These are phyloP conservation scores for Phytophthora pini DNA, from an alignment of 352 stramenopile species.

Conservation along the genomic window DNA sequence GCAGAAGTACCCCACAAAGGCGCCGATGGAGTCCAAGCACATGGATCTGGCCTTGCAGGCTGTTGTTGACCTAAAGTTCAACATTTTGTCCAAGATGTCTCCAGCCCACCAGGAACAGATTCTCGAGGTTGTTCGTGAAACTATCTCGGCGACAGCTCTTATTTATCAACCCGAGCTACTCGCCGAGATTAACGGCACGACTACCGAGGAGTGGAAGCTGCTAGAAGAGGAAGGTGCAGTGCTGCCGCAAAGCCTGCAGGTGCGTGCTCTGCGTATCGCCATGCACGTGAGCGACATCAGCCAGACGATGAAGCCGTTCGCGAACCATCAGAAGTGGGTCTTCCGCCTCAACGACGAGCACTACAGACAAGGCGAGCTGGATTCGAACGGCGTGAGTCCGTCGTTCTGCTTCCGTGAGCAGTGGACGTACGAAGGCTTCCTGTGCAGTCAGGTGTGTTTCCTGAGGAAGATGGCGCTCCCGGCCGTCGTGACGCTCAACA, in stretches of 20 bases:
- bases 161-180: constrained; percentile 84
- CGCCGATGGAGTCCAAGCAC: constrained; percentile 86
- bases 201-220: constrained; percentile 49
- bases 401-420: constrained; percentile 61
- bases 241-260: constrained; percentile 56
- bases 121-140: constrained; percentile 62
- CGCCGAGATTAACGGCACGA: constrained; percentile 50
- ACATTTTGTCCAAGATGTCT: constrained; percentile 65
- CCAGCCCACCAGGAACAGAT: constrained; percentile 57
- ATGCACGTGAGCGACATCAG: constrained; percentile 87
- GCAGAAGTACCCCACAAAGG: constrained; percentile 56
- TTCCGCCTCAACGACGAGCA: constrained; percentile 73
- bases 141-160: constrained; percentile 77
- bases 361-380: constrained; percentile 74
- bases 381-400: constrained; percentile 54
- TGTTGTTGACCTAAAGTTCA: constrained; percentile 52
- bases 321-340: constrained; percentile 80
- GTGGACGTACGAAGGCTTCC: constrained; percentile 58
- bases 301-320: constrained; percentile 86
- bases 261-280: constrained; percentile 61
- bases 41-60: constrained; percentile 60
- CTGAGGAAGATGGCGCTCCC: constrained; percentile 62
- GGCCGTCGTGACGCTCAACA: constrained; percentile 60
- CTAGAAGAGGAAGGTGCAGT: constrained; percentile 35
- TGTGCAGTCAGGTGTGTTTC: constrained; percentile 68